phyloP scores from a whole-genome alignment of 2,329 filamentous ascomycete species.

The Penicillium aurantiogriseum region DNA sequence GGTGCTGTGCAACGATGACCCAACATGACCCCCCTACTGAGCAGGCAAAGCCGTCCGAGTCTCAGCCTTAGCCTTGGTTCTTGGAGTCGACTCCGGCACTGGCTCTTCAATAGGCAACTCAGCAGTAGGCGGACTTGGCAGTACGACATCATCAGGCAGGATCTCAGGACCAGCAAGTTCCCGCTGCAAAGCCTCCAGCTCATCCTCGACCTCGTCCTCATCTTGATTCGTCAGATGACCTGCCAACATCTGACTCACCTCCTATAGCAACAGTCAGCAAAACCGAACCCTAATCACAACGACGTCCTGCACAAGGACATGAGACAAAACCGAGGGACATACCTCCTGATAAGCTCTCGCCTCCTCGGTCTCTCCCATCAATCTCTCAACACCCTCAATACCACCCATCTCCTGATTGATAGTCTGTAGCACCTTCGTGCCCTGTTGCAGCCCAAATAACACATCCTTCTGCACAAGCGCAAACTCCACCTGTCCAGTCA shows the following conservation, averaged over 20 bases:
- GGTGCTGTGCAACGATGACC: slow-evolving; percentile 3
- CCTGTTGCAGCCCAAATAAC: slow-evolving; percentile 86
- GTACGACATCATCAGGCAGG: slow-evolving; percentile 41
- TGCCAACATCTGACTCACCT: slow-evolving; percentile 87
- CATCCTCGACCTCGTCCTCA: slow-evolving; percentile 96
- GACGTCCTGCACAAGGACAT: background rate
- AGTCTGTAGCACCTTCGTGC: slow-evolving; percentile 81
- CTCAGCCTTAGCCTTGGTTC: slow-evolving; percentile 29
- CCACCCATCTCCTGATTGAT: slow-evolving; percentile 97
- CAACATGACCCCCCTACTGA: slow-evolving; percentile 17
- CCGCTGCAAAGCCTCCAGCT: slow-evolving; percentile 76
- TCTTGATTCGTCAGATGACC: slow-evolving; percentile 89
- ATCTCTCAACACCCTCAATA: slow-evolving; percentile 86
- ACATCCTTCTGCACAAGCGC: slow-evolving; percentile 96
- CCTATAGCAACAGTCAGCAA: slow-evolving; percentile 53
- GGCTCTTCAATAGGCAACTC: slow-evolving; percentile 19
- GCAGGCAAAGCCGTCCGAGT: slow-evolving; percentile 26
- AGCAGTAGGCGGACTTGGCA: slow-evolving; percentile 24
- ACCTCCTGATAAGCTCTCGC: slow-evolving; percentile 89
- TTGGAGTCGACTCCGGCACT: slow-evolving; percentile 27
- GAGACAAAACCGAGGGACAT: slow-evolving; percentile 24
- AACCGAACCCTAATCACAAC: background rate
- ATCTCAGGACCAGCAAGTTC: slow-evolving; percentile 50
- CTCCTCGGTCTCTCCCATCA: slow-evolving; percentile 90
- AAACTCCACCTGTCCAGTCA: slow-evolving; percentile 90